Evolutionary conservation across 2,329 filamentous ascomycete species (phyloP), one percentile per base, ranked within the genome.

Genomic region (Cladosporium sp.): DNA sequence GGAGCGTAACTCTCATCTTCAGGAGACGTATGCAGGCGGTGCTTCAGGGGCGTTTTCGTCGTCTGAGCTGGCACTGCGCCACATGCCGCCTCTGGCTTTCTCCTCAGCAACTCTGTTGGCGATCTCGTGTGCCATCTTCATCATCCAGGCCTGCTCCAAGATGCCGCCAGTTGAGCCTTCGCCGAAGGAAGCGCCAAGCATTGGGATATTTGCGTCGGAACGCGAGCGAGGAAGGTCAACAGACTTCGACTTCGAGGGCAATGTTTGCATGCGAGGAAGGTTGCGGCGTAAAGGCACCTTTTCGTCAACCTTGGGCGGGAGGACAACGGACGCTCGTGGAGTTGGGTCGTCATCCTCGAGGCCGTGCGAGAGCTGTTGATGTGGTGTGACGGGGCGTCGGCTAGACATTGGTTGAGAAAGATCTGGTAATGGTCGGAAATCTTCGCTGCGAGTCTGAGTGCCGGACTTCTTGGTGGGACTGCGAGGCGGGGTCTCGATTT

Each of bases 121-220:
- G 67, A 97, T 93, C 74, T 97, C 94, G 63, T 87, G 88, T 5
- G 93, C 92, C 84, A 99, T 94, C 78, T 96, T 94, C 78, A 88
- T 86, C 75, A 94, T 88, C 89, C 90, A 94, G 2, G 89, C 90
- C 72, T 91, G 88, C 71, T 92, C 88, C 25, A 90, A 78, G 51
- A 91, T 89, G 17, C 79, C 79, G 14, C 79, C 76, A 5, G 34
- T 47, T 2, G 51, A 59, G 14, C 49, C 40, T 42, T 66, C 66
- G 38, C 58, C 61, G 30, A 66, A 64, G 2, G 61, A 60, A 19
- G 64, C 51, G 9, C 65, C 52, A 15, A 70, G 61, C 42, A 62
- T 65, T 5, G 64, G 64, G 20, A 70, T 45, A 38, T 63, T 66
- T 5, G 65, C 49, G 12, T 66, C 65, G 3, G 65, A 66, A 14